Evolutionary conservation across 2,329 filamentous ascomycete species (phyloP).

Genomic region (Sporothrix inflata): DNA sequence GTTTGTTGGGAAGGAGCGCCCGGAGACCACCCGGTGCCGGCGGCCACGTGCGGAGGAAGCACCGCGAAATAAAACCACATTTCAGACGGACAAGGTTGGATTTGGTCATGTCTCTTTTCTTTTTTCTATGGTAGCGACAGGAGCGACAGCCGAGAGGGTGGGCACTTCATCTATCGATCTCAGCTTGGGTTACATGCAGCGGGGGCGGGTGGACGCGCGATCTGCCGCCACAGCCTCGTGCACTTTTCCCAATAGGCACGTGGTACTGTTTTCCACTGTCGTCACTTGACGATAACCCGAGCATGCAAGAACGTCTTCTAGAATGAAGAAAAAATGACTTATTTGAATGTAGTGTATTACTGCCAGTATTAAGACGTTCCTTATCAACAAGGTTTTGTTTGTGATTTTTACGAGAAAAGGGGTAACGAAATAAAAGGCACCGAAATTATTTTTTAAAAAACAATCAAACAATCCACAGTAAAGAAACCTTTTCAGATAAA

Average conservation of each 20-base stretch:
- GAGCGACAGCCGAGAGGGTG: background rate
- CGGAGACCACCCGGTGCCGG: background rate
- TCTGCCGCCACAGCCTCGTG: constrained; percentile 18
- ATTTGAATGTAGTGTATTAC: no score
- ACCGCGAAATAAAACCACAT: background rate
- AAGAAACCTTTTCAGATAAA: no score
- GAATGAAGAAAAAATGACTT: no score
- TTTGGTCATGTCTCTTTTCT: background rate
- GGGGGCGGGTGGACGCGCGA: background rate
- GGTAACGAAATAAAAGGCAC: no score
- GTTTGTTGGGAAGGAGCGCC: background rate
- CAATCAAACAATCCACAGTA: no score
- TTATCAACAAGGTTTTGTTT: no score
- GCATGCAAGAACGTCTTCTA: no score
- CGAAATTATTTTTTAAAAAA: background rate
- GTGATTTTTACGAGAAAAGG: background rate
- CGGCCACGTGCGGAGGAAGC: background rate
- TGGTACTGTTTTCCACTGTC: background rate
- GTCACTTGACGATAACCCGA: background rate
- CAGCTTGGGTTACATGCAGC: constrained; percentile 12
- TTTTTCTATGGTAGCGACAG: background rate
- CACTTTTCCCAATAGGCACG: constrained; percentile 2
- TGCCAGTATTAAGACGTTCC: no score
- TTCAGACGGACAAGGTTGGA: background rate
- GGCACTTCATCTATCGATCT: background rate